These are phyloP conservation scores for Artomyces pyxidatus DNA, from an alignment of 768 basidiomycete species.

Conservation along the genomic window DNA sequence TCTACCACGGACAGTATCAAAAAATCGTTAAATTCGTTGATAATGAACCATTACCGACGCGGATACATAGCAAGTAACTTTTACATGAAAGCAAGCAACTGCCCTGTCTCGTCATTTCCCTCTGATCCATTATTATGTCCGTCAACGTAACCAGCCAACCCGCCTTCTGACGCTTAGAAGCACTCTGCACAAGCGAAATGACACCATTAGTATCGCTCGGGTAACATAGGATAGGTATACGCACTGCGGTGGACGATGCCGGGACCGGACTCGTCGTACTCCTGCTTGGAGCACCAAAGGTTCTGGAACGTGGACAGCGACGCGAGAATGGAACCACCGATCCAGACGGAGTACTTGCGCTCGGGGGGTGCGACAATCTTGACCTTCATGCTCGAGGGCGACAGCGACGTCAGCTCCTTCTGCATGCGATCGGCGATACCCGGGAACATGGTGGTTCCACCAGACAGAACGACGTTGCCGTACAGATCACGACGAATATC, in stretches of 20 bases:
- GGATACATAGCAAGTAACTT: too few species aligned
- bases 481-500: constrained; percentile 48
- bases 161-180: constrained; percentile 30
- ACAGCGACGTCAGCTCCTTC: constrained; percentile 60
- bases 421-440: constrained; percentile 65
- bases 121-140: too few species aligned
- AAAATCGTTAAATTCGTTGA: too few species aligned
- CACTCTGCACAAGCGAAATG: constrained; percentile 18
- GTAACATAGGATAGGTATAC: constrained; percentile 7
- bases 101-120: too few species aligned
- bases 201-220: background rate
- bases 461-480: constrained; percentile 56
- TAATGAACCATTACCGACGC: too few species aligned
- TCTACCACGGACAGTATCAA: too few species aligned
- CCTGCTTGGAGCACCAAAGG: constrained; percentile 55
- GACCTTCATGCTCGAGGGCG: constrained; percentile 63
- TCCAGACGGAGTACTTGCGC: constrained; percentile 65
- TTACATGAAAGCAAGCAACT: too few species aligned
- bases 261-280: constrained; percentile 51
- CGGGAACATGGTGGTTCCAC: constrained; percentile 56
- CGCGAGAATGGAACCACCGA: constrained; percentile 41
- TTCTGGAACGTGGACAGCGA: constrained; percentile 62
- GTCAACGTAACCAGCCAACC: too few species aligned
- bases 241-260: constrained; percentile 41
- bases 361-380: constrained; percentile 64